Evolutionary conservation across 2,329 filamentous ascomycete species (phyloP).

Genomic region (Beauveria pseudobassiana): DNA sequence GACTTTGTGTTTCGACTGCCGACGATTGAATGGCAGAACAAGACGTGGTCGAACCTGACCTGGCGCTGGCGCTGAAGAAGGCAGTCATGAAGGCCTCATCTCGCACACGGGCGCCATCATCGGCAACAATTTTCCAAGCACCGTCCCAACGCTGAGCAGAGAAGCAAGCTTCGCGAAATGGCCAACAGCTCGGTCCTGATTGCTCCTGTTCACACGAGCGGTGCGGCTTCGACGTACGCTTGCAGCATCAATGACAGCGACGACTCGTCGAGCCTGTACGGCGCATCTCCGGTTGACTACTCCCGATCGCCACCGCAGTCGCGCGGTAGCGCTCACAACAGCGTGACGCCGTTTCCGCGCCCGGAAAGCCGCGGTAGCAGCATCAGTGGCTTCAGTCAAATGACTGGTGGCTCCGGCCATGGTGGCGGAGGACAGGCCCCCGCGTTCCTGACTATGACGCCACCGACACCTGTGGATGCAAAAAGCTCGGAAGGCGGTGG

Average conservation of each 20-base stretch:
- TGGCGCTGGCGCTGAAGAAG: constrained; percentile 87
- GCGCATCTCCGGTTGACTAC: constrained; percentile 47
- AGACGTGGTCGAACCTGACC: constrained; percentile 96
- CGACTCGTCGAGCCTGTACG: constrained; percentile 49
- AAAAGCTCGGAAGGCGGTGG: constrained; percentile 13
- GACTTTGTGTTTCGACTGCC: constrained; percentile 96
- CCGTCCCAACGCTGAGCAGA: constrained; percentile 71
- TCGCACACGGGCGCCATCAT: constrained; percentile 95
- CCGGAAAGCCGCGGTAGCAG: constrained; percentile 47
- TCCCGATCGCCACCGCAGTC: constrained; percentile 52
- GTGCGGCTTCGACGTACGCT: constrained; percentile 24
- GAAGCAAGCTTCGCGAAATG: constrained; percentile 71
- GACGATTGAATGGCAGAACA: constrained; percentile 92
- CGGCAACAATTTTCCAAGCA: constrained; percentile 90
- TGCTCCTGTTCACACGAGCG: constrained; percentile 31
- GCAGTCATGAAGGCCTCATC: constrained; percentile 91
- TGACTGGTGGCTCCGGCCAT: constrained; percentile 23
- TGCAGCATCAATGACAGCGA: constrained; percentile 45
- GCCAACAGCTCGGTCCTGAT: constrained; percentile 68
- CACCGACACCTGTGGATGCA: constrained; percentile 34
- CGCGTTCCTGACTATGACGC: constrained; percentile 39
- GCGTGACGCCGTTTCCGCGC: constrained; percentile 37
- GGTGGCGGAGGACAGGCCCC: constrained; percentile 25
- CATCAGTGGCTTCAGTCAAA: constrained; percentile 37
- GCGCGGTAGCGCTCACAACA: constrained; percentile 40